Evolutionary conservation across 1,139 yeast species (phyloP), one percentile per base, ranked within the genome.

Genomic region (Kodamaea alishanica): DNA sequence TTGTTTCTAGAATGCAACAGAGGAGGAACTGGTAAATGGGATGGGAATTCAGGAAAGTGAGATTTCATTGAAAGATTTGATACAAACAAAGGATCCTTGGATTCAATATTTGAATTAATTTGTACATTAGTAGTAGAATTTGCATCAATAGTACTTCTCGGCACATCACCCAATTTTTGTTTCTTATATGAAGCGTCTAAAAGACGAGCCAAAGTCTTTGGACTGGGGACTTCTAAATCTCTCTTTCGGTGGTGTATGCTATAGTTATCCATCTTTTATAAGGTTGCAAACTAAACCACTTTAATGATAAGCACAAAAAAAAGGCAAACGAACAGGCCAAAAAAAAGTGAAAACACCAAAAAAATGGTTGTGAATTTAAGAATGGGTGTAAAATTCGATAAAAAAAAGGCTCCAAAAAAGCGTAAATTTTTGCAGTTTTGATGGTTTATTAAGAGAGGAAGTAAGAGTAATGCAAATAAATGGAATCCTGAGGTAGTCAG

Each of bases 141-240:
- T 26, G 28, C 33, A 32, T 37, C 44, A 27, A 42, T 39, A 34
- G 38, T 29, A 11, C 33, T 28, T 9, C 48, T 34, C 8, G 48
- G 48, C 26, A 41, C 40, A 11, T 37, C 26, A 5, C 28, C 35
- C 23, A 33, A 30, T 28, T 38, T 35, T 12, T 39, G 46, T 15
- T 33, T 33, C 33, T 41, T 43, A 33, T 35, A 33, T 23, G 46
- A 34, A n/a, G 33, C 30, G n/a, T 44, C 40, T 28, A 48, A 41
- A 25, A 48, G 39, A n/a, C 41, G 35, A 6, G 47, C 37, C 33
- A 48, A 38, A 6, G 52, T 42, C 31, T 40, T 37, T 20, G 52
- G 52, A 32, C 50, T 47, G 30, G 46, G 50, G 32, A 47, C 40
- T 11, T 44, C 48, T 40, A 42, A 34, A 12, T 38, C 26, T 24